Conservation (phyloP, 1,284 basidiomycete genomes). For the Trichosporon sp. region DNA sequence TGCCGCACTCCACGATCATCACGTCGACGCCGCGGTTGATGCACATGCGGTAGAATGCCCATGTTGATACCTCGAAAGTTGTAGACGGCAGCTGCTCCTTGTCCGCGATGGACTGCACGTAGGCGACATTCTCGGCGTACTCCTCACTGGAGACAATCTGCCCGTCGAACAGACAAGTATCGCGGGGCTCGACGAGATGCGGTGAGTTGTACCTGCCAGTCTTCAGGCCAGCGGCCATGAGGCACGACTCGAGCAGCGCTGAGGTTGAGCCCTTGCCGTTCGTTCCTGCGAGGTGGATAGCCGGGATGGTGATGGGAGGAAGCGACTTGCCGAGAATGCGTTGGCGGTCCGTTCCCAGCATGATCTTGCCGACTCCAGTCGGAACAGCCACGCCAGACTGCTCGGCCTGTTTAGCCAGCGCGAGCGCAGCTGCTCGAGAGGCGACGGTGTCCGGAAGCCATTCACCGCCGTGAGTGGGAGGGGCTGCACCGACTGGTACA, state of each 20-base stretch:
- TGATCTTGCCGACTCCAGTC: slow-evolving; percentile 53
- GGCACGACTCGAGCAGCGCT: slow-evolving; percentile 70
- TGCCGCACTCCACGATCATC: slow-evolving; percentile 85
- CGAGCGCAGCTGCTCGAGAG: background rate
- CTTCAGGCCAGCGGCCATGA: slow-evolving; percentile 56
- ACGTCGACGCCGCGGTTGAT: slow-evolving; percentile 57
- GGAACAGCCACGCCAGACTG: background rate
- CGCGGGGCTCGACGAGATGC: slow-evolving; percentile 72
- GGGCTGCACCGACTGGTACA: background rate
- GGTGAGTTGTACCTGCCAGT: slow-evolving; percentile 90
- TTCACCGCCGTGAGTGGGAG: background rate
- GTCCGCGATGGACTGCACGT: slow-evolving; percentile 47
- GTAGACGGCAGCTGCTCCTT: slow-evolving; percentile 61
- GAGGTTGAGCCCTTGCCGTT: slow-evolving; percentile 97
- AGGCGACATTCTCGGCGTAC: slow-evolving; percentile 48
- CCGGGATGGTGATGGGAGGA: slow-evolving; percentile 66
- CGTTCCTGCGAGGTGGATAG: slow-evolving; percentile 89
- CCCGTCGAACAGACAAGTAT: slow-evolving; percentile 69
- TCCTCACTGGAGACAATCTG: slow-evolving; percentile 52
- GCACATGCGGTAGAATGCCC: slow-evolving; percentile 57
- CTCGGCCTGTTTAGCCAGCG: background rate
- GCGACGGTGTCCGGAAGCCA: slow-evolving; percentile 1
- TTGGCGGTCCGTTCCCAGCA: slow-evolving; percentile 71
- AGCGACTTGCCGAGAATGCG: slow-evolving; percentile 57
- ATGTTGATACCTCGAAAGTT: slow-evolving; percentile 77